Evolutionary conservation across 2,329 filamentous ascomycete species (phyloP).

Genomic region (Gnomoniopsis smithogilvyi): DNA sequence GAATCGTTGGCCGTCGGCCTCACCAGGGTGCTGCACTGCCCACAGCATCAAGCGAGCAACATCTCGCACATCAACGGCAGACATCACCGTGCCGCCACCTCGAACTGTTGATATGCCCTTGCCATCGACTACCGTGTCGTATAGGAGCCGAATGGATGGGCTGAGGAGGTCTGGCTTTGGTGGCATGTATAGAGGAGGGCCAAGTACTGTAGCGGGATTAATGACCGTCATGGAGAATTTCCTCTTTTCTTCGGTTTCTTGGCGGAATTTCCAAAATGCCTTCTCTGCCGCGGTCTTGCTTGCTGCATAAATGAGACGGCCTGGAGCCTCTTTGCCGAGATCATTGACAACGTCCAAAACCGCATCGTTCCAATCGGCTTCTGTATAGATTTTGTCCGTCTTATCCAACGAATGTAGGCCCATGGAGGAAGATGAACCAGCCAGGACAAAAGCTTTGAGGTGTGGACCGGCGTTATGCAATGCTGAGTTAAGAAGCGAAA

Average conservation of each 20-base stretch:
- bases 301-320: constrained; percentile 24
- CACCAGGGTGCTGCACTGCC: constrained; percentile 31
- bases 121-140: constrained; percentile 12
- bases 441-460: constrained; percentile 24
- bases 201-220: constrained; percentile 31
- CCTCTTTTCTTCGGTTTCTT: constrained; percentile 29
- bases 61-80: constrained; percentile 40
- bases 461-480: constrained; percentile 19
- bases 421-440: constrained; percentile 21
- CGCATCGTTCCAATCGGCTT: constrained; percentile 24
- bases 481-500: neutral
- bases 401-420: constrained; percentile 8
- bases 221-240: constrained; percentile 35
- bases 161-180: constrained; percentile 27
- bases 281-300: constrained; percentile 30
- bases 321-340: constrained; percentile 20
- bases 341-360: constrained; percentile 15
- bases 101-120: neutral
- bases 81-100: neutral
- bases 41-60: constrained; percentile 38
- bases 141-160: constrained; percentile 31
- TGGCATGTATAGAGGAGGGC: constrained; percentile 20
- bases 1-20: constrained; percentile 38
- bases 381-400: constrained; percentile 19
- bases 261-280: constrained; percentile 31